Evolutionary conservation across 352 stramenopile species (phyloP), one percentile per base, ranked within the genome.

Genomic region (Stephanocyclus meneghinianus): DNA sequence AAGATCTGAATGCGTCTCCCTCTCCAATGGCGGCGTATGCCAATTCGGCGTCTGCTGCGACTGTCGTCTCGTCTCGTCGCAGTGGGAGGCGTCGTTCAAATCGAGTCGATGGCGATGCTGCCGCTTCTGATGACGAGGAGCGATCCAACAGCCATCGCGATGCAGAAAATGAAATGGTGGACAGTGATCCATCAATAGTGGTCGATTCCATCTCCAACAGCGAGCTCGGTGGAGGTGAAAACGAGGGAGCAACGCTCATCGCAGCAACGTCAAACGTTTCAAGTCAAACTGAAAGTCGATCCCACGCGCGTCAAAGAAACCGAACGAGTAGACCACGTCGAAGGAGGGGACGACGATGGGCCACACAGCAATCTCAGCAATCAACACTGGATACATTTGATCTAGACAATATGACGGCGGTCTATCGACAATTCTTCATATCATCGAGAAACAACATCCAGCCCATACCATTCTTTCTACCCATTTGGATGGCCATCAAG

Each of bases 1-100:
- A 94, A 56, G 84, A 91, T 59, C 80, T 94, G 37, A 84, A 81
- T 66, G 32, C 71, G 11, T 76, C 81, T 40, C 71, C 62, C 45
- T 81, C 78, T 44, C 77, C 74, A 4, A 63, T 86, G 66, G 47
- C 40, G 9, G 37, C 47, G 11, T 48, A 42, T 9, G 18, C 16
- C 15, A 48, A 21, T n/a, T 26, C 35, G 35, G 7, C 35, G 35
- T 40, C 35, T 40, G 35, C 35, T 40, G 35, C 7, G 35, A 26
- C 21, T 26, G 21, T 26, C 21, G 21, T 26, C 21, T 40, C 35
- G 4, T 40, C 35, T 40, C 35, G 10, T 42, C 11, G 60, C 3
- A 50, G 1, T 42, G 30, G 42, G 37, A 51, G 62, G 5, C n/a
- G 32, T 56, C 62, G n/a, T 44, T 9, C n/a, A 56, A 5, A 53